These are phyloP conservation scores for Eutrema heterophyllum DNA, from an alignment of 345 rosid genomes.

Conservation along the genomic window DNA sequence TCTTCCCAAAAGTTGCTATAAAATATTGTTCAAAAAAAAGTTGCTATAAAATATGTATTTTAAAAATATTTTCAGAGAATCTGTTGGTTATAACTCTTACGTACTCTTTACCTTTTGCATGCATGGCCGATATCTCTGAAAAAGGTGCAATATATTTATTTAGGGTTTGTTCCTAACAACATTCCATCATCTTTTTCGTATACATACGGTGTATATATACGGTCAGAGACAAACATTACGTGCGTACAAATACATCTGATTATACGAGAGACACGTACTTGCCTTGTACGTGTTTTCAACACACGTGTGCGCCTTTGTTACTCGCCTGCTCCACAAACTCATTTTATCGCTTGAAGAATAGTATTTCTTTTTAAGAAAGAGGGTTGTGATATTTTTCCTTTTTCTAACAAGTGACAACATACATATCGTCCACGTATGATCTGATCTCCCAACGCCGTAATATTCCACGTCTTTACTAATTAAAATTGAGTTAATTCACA, in stretches of 20 bases:
- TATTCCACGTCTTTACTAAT: not conserved
- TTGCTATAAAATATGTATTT: constrained; percentile 17
- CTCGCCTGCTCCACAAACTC: constrained; percentile 7
- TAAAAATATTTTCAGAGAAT: not conserved
- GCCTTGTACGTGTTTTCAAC: constrained; percentile 20
- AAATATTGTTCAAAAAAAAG: constrained; percentile 16
- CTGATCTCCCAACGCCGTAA: not conserved
- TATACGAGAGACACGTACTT: constrained; percentile 21
- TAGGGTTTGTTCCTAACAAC: constrained; percentile 20
- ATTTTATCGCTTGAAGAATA: not conserved
- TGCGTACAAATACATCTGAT: not conserved
- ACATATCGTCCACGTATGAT: constrained; percentile 7
- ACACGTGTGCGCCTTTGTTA: constrained; percentile 20
- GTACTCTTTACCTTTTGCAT: constrained; percentile 24
- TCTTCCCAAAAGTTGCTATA: constrained; percentile 31
- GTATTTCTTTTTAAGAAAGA: not conserved
- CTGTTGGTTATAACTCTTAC: constrained; percentile 25
- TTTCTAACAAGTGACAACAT: not conserved
- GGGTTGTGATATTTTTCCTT: not conserved
- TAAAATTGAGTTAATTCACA: not conserved
- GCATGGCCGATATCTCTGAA: constrained; percentile 21
- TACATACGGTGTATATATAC: constrained; percentile 17
- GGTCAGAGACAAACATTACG: constrained; percentile 10
- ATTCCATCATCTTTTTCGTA: not conserved
- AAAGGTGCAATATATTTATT: constrained; percentile 4